Percentiles rank a stretch among this genome's conserved stretches.
Evolutionary conservation across 129 eudicot species (phyloP).

Genomic region (Flaveria robusta): DNA sequence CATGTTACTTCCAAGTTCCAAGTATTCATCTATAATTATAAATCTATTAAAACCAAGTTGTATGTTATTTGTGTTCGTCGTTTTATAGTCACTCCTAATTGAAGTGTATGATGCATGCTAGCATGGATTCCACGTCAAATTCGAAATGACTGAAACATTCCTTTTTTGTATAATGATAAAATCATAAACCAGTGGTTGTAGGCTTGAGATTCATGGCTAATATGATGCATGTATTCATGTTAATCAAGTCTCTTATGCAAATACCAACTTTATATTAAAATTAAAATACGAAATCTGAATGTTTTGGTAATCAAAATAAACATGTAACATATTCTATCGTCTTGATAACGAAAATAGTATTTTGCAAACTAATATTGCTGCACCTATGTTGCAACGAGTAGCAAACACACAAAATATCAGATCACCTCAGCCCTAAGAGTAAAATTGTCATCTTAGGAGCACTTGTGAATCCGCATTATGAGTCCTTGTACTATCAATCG

Average conservation of each 20-base stretch:
- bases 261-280: neutral
- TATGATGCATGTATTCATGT: constrained; percentile 5
- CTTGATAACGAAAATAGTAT: neutral
- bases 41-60: neutral
- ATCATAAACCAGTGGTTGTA: no score
- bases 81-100: no score
- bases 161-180: no score
- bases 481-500: constrained; percentile 6
- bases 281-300: neutral
- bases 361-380: neutral
- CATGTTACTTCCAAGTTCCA: no score
- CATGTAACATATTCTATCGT: constrained; percentile 13
- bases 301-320: neutral
- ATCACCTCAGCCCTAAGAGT: neutral
- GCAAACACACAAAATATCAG: constrained; percentile 12
- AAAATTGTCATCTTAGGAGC: constrained; percentile 5
- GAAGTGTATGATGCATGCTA: no score
- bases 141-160: no score
- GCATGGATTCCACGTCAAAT: no score
- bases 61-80: neutral
- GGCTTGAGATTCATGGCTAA: neutral
- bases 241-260: neutral
- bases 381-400: neutral
- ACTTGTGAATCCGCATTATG: constrained; percentile 12
- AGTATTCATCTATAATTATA: no score